phyloP scores from a whole-genome alignment of 352 stramenopile species.

The Phytophthora constricta region DNA sequence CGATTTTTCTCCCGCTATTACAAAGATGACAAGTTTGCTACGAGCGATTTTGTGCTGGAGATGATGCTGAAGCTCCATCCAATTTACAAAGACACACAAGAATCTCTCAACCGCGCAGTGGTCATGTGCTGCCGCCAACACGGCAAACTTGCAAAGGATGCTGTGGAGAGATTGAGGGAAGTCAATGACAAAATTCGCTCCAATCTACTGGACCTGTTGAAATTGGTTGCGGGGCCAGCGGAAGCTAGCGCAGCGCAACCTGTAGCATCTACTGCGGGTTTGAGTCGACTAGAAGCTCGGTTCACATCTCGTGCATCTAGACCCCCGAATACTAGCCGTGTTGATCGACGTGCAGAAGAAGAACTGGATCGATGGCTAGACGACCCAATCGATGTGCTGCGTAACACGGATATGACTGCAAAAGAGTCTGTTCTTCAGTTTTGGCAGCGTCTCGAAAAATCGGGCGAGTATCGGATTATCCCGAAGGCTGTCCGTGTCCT shows the following conservation, averaged over 20 bases:
- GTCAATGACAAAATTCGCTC: slow-evolving; percentile 9
- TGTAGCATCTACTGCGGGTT: not conserved
- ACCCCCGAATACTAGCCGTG: not conserved
- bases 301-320: not conserved
- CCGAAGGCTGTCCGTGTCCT: no score
- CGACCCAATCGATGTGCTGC: slow-evolving; percentile 7
- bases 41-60: slow-evolving; percentile 9
- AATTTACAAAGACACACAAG: slow-evolving; percentile 19
- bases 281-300: slow-evolving; percentile 5
- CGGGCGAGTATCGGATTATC: slow-evolving; percentile 18
- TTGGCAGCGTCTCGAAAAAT: slow-evolving; percentile 6
- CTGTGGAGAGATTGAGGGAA: slow-evolving; percentile 3
- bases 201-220: slow-evolving; percentile 16
- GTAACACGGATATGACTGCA: not conserved
- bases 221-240: slow-evolving; percentile 2
- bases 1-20: slow-evolving; percentile 19
- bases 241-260: not conserved
- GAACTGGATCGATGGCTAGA: slow-evolving; percentile 11
- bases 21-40: slow-evolving; percentile 1
- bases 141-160: not conserved
- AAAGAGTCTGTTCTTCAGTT: slow-evolving; percentile 20
- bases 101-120: slow-evolving; percentile 1
- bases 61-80: slow-evolving; percentile 18
- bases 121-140: slow-evolving; percentile 18
- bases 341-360: slow-evolving; percentile 17